Evolutionary conservation across 139 green algal genomes (phyloP).

Genomic region (Micractinium sp.): DNA sequence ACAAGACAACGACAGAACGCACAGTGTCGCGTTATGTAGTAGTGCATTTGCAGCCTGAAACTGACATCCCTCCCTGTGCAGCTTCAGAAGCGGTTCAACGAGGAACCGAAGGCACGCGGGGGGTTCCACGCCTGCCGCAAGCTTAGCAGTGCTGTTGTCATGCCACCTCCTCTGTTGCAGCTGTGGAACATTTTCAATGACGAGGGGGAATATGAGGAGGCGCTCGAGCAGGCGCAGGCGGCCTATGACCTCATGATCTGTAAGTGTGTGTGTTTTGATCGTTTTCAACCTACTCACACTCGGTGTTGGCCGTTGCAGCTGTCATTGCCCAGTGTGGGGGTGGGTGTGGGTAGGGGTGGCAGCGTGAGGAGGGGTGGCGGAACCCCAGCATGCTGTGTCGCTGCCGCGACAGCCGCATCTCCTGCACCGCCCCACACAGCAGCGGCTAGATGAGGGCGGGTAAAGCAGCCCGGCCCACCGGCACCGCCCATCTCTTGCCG

Average conservation of each 20-base stretch:
- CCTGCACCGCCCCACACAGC: too few relatives aligned
- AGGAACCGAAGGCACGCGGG: neutral
- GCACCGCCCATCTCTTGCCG: too few relatives aligned
- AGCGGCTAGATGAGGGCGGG: too few relatives aligned
- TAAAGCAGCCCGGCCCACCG: too few relatives aligned
- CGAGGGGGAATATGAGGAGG: neutral
- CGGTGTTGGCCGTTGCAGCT: too few relatives aligned
- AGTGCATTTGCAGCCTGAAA: neutral
- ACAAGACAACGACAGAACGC: too few relatives aligned
- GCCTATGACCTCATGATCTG: constrained; percentile 25
- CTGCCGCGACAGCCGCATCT: neutral
- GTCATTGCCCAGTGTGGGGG: too few relatives aligned
- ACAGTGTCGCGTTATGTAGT: too few relatives aligned
- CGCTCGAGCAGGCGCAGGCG: constrained; percentile 17
- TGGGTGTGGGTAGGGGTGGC: too few relatives aligned
- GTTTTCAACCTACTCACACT: neutral
- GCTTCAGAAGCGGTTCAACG: neutral
- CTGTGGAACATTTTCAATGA: constrained; percentile 25
- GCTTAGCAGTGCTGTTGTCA: too few relatives aligned
- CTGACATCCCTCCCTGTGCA: neutral
- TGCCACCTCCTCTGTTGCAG: neutral
- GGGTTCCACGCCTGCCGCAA: neutral
- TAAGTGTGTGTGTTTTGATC: neutral
- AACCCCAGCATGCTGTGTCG: too few relatives aligned
- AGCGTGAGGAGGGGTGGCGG: too few relatives aligned